Conservation (phyloP, 2,329 filamentous ascomycete genomes). For the Phyllosticta capitalensis region DNA sequence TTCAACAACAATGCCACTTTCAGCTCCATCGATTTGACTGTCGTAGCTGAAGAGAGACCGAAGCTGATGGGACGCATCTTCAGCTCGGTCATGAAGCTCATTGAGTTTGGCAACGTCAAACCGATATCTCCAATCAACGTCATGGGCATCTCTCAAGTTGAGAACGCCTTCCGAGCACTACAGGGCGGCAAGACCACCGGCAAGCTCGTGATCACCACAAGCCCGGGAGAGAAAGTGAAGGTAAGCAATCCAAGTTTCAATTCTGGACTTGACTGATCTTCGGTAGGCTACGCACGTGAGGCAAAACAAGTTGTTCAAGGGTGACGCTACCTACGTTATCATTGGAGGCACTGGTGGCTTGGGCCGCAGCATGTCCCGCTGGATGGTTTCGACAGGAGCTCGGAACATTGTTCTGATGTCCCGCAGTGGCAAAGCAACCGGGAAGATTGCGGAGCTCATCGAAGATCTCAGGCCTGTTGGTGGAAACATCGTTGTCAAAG, state of each 20-base stretch:
- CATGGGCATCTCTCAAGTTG: constrained; percentile 13
- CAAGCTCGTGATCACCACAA: constrained; percentile 16
- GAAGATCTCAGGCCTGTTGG: not conserved
- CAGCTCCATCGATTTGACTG: constrained; percentile 3
- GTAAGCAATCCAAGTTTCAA: constrained; percentile 12
- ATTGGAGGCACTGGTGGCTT: constrained; percentile 22
- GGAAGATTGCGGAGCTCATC: not conserved
- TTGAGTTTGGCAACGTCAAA: constrained; percentile 1
- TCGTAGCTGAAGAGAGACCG: constrained; percentile 1
- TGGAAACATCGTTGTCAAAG: not conserved
- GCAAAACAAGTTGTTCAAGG: constrained; percentile 5
- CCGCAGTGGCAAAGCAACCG: constrained; percentile 2
- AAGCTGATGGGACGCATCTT: not conserved
- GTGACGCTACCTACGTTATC: constrained; percentile 20
- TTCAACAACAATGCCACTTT: constrained; percentile 14
- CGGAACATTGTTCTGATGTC: constrained; percentile 19
- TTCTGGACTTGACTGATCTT: not conserved
- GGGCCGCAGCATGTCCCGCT: constrained; percentile 19
- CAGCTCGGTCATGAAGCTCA: constrained; percentile 6
- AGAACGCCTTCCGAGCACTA: constrained; percentile 15
- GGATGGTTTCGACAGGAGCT: constrained; percentile 20
- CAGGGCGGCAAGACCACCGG: constrained; percentile 13
- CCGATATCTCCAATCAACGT: constrained; percentile 8
- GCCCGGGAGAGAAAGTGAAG: constrained; percentile 16
- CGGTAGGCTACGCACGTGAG: constrained; percentile 1